These are phyloP conservation scores for Penicillium sp. DNA, from an alignment of 2,329 filamentous ascomycete species.

Conservation along the genomic window DNA sequence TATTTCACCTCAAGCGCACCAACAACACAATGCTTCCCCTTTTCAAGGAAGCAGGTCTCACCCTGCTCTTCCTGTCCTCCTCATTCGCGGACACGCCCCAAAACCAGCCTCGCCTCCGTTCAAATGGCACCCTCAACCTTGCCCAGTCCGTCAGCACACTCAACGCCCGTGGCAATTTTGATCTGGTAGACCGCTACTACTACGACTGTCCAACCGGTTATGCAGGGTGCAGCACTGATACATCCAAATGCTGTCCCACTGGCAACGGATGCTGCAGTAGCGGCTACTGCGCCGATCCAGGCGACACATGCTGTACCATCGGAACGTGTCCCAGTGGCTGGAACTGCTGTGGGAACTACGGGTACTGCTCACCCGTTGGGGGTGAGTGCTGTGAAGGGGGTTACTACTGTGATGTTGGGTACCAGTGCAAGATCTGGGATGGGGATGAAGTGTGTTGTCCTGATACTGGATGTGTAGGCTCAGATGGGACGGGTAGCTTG, in stretches of 20 bases:
- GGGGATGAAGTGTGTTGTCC: constrained; percentile 17
- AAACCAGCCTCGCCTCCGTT: constrained; percentile 13
- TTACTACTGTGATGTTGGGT: constrained; percentile 16
- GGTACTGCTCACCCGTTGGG: constrained; percentile 14
- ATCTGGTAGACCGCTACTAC: constrained; percentile 14
- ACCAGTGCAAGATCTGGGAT: constrained; percentile 10
- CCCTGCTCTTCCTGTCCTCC: constrained; percentile 1
- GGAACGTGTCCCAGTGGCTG: constrained; percentile 19
- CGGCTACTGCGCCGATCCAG: constrained; percentile 15
- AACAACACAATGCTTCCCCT: not conserved
- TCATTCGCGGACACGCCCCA: not conserved
- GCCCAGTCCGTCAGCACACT: not conserved
- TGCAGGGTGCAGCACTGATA: constrained; percentile 11
- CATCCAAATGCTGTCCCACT: constrained; percentile 12
- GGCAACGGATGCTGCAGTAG: constrained; percentile 13
- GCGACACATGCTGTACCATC: constrained; percentile 12
- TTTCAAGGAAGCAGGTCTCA: not conserved
- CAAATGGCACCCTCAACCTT: constrained; percentile 8
- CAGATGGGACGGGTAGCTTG: constrained; percentile 2
- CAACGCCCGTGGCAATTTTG: constrained; percentile 15
- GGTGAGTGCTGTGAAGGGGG: constrained; percentile 19
- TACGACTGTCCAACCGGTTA: constrained; percentile 13
- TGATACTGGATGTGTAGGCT: constrained; percentile 11
- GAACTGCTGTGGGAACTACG: constrained; percentile 14
- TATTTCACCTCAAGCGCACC: too few relatives aligned